Base-by-base conservation (phyloP, 306 rosid species). In the Begonia loranthoides region DNA sequence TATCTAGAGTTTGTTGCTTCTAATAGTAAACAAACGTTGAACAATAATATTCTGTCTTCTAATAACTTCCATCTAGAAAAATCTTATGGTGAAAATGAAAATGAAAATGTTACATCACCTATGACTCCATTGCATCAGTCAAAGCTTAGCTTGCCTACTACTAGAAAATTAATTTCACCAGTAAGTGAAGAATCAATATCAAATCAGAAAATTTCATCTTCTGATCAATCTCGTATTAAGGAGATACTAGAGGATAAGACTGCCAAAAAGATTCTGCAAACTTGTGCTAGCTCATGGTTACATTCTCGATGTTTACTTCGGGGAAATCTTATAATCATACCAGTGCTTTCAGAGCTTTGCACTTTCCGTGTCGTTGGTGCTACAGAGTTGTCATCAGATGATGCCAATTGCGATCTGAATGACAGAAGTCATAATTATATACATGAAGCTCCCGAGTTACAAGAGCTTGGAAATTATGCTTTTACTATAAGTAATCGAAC, bases 241-340 rank as follows among this genome's bases (percentile, higher is more conserved):
- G 73, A 76, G 63, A 68, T 72, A 49, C 59, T 84, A 59, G 73
- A 68, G 55, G 70, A 79, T 63, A 80, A 73, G 61, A 72, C 50
- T 67, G 51, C 78, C 49, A 89, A 62, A 69, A 71, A 68, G 54
- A 49, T 74, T 66, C 52, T 85, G 40, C 74, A 82, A 71, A 66
- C 62, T 0, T 62, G 73, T 48, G 81, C 87, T 15, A 50, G 71
- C 44, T 60, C 69, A 14, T 76, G 75, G 79, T 56, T 89, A 61
- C 52, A 56, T 70, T 71, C 82, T 72, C 87, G 83, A 13, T 57
- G 63, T 63, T 61, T 89, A 59, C 80, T 85, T 49, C 64, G 46
- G 9, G 94, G 95, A 66, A 89, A 89, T 73, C 58, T 82, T 64
- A 81, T 89, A 48, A 61, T 55, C 17, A 53, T 84, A 19, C 83